Evolutionary conservation across 768 basidiomycete species (phyloP), one percentile per base, ranked within the genome.

Genomic region (Kwoniella dejecticola): DNA sequence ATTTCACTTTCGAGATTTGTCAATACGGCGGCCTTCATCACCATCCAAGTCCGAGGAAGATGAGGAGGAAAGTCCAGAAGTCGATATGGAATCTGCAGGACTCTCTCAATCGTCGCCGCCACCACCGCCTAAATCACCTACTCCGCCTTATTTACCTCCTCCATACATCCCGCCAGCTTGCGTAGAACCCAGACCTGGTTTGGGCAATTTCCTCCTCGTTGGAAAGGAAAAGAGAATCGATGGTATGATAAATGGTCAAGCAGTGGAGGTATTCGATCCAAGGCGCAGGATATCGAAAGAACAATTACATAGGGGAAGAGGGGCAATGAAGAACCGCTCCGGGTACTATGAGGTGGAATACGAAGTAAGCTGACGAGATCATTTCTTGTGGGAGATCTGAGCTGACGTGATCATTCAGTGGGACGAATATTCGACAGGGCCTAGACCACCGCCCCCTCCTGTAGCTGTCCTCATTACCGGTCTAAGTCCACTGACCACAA

Each of bases 401-500:
- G 49, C 57, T 64, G 52, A 66, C 30, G 23, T 12, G 8, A 24
- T 24, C 8, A 15, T 47, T 23, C 76, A 95, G 91, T 86, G 88
- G 81, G 91, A 94, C 76, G 79, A 80, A 23, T 81, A 89, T 69
- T 89, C 91, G 1, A 82, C 82, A 1, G 86, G 86, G 0, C 83
- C 88, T 0, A 86, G 88, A 12, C 92, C 90, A 0, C 85, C 90
- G 0, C 84, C 84, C 0, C 79, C 79, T 0, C 76, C 81, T 0
- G 60, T 63, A 1, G 83, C 86, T 1, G 85, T 98, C 4, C 83
- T 94, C 11, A 79, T 95, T 45, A 84, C 85, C 24, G 84, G 85
- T 58, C 80, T 95, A 46, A 86, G 88, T 0, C 85, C 87, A 0
- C 80, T 96, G 26, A 88, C 88, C 2, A 84, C 90, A 1, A 84